These are phyloP conservation scores for Alternaria infectoria DNA, from an alignment of 2,329 filamentous ascomycete species.

Conservation along the genomic window DNA sequence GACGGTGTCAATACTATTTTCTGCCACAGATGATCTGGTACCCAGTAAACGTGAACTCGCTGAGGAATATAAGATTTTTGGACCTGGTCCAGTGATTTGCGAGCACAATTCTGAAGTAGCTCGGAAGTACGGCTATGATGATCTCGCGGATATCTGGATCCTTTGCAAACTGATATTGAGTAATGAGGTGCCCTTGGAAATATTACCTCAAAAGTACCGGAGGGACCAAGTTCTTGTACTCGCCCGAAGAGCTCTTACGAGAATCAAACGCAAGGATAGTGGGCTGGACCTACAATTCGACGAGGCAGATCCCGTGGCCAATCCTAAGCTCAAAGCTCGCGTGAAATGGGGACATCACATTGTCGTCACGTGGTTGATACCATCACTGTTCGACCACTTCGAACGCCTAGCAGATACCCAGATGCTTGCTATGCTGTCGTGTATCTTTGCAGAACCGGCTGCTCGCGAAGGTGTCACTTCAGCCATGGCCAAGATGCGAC, in stretches of 20 bases:
- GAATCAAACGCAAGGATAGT: constrained; percentile 58
- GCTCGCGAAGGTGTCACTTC: constrained; percentile 49
- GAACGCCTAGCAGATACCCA: constrained; percentile 67
- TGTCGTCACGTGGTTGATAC: constrained; percentile 63
- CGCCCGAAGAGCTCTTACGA: constrained; percentile 66
- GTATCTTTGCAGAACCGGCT: constrained; percentile 61
- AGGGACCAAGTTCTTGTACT: constrained; percentile 71
- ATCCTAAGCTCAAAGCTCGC: constrained; percentile 51
- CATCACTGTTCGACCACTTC: constrained; percentile 64
- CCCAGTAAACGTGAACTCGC: constrained; percentile 81
- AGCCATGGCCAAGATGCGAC: constrained; percentile 44
- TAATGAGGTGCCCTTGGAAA: constrained; percentile 74
- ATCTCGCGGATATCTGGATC: constrained; percentile 83
- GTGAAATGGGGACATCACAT: constrained; percentile 65
- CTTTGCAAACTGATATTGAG: constrained; percentile 79
- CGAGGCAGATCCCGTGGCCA: constrained; percentile 46
- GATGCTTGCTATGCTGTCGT: constrained; percentile 70
- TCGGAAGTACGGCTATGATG: constrained; percentile 69
- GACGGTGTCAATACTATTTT: constrained; percentile 73
- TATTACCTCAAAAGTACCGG: constrained; percentile 62
- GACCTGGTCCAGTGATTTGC: constrained; percentile 81
- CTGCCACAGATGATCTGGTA: constrained; percentile 66
- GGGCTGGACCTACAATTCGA: constrained; percentile 58
- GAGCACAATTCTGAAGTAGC: constrained; percentile 82
- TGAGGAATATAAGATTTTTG: constrained; percentile 81